Evolutionary conservation across 768 basidiomycete genomes (phyloP), one percentile per base, ranked within the genome.

Genomic region (Amanita fuliginea): DNA sequence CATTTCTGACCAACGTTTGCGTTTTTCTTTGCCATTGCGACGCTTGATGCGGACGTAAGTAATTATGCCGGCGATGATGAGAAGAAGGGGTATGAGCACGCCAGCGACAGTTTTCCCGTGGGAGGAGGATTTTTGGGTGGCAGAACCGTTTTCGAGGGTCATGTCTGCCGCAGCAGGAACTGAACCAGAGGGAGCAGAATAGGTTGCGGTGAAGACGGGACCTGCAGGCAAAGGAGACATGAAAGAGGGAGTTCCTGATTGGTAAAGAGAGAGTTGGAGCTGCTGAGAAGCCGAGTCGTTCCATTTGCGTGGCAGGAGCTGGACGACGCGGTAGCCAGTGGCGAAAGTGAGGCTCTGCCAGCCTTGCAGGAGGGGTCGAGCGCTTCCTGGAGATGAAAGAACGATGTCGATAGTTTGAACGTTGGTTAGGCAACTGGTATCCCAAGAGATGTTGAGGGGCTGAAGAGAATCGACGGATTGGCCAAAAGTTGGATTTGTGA

Each of bases 271-370:
- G 50, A 89, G 59, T 57, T 87, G 81, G 14, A 88, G 73, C 1
- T 59, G 57, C 32, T 73, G 62, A 0, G 67, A 59, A 1, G 66
- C 37, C 4, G 80, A 75, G 0, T 75, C 59, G 51, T 85, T 80
- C 83, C 84, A 90, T 85, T 86, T 88, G 16, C 72, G 67, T 1
- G 86, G 79, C 49, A 75, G 60, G 37, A 89, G 60, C 14, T 59
- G 60, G 2, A 77, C 66, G 37, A 69, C 60, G 60, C 78, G 80
- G 33, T 62, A 64, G 21, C 81, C 84, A 3, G 65, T 10, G 4
- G 66, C 55, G 57, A 66, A 77, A 42, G 69, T 64, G 47, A 88
- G 72, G 28, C 62, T 63, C 36, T 72, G 53, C 80, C 81, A 90
- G 35, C 71, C 63, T 49, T 86, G 77, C 41, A 86, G 64, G 42